Evolutionary conservation across 805 yeast species (phyloP).

Genomic region (Jamesozyma jinghongensis): DNA sequence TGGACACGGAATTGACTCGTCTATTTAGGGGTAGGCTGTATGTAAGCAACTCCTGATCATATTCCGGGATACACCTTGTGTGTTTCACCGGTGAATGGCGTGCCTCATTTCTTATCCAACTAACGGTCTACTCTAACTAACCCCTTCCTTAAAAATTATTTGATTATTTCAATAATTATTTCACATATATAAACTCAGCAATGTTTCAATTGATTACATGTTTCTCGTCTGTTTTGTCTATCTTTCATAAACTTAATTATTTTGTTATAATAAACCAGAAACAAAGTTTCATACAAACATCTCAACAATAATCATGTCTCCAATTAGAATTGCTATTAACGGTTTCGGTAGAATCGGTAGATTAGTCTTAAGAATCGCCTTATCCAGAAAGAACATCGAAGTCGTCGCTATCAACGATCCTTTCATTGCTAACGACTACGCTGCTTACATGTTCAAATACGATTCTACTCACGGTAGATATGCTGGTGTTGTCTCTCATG

Average conservation of each 20-base stretch:
- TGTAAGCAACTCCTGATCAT: too few species aligned
- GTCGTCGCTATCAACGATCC: slow-evolving; percentile 66
- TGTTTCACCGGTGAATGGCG: too few species aligned
- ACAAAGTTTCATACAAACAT: slow-evolving; percentile 8
- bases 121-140: too few species aligned
- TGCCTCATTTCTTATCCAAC: too few species aligned
- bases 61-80: too few species aligned
- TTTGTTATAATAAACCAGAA: slow-evolving; percentile 2
- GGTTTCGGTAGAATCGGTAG: slow-evolving; percentile 71
- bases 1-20: too few species aligned
- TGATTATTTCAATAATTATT: too few species aligned
- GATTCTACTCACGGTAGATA: slow-evolving; percentile 63
- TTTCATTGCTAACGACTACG: slow-evolving; percentile 57
- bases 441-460: slow-evolving; percentile 68
- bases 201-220: too few species aligned
- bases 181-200: too few species aligned
- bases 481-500: slow-evolving; percentile 48
- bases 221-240: not conserved
- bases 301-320: slow-evolving; percentile 4
- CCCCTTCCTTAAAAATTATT: too few species aligned
- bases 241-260: not conserved
- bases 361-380: slow-evolving; percentile 55
- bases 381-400: slow-evolving; percentile 42
- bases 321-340: slow-evolving; percentile 49
- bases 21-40: too few species aligned